phyloP scores from a whole-genome alignment of 176 grass and related monocot genomes.

The Poa pratensis region DNA sequence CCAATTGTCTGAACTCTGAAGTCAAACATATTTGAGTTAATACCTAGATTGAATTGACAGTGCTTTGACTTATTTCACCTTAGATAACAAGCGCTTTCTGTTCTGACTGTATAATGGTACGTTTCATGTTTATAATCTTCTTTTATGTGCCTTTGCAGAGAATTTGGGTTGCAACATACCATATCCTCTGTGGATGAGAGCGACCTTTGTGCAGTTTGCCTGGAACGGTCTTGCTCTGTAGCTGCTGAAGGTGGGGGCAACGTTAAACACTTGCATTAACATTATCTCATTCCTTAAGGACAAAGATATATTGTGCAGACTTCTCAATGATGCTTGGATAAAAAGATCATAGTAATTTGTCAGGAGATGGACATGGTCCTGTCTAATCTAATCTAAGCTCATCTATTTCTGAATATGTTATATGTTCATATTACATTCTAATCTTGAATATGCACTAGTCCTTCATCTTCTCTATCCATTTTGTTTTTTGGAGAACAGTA shows the following conservation, averaged over 20 bases:
- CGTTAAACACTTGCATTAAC: constrained; percentile 37
- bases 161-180: constrained; percentile 69
- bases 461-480: constrained; percentile 11
- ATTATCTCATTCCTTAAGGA: constrained; percentile 14
- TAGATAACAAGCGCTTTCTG: background rate
- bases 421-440: constrained; percentile 6
- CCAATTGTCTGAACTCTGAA: constrained; percentile 19
- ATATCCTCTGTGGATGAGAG: constrained; percentile 65
- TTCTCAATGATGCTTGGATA: constrained; percentile 5
- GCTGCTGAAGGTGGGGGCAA: constrained; percentile 75
- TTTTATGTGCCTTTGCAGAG: constrained; percentile 59
- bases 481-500: background rate
- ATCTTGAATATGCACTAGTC: background rate
- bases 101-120: background rate
- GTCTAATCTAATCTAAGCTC: constrained; percentile 22
- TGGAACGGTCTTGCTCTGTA: constrained; percentile 85
- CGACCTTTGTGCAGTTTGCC: constrained; percentile 88
- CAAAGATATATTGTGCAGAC: background rate
- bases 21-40: constrained; percentile 12
- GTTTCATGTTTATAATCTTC: constrained; percentile 19
- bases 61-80: constrained; percentile 29
- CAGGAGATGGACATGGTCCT: constrained; percentile 2
- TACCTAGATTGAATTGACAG: constrained; percentile 11
- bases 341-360: constrained; percentile 24
- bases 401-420: background rate